Percentiles rank a stretch among this genome's conserved stretches.
Conservation (phyloP, 345 rosid genomes). For the Xanthoceras sorbifolium region DNA sequence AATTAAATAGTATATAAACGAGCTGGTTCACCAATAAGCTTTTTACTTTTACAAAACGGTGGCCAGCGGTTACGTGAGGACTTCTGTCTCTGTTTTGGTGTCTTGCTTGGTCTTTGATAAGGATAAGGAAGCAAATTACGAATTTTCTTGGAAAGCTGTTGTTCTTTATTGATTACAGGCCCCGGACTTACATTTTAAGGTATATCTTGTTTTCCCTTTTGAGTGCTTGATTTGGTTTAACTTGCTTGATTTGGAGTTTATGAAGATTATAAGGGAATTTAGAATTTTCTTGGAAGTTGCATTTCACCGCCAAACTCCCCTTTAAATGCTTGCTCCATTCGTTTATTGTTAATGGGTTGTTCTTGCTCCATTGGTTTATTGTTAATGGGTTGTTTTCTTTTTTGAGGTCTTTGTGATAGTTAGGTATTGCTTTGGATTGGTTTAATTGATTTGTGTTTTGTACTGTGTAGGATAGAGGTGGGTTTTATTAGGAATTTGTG, state of each 20-base stretch:
- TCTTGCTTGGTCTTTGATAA: background rate
- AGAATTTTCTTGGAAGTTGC: constrained; percentile 6
- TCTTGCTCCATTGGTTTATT: background rate
- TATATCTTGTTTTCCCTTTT: background rate
- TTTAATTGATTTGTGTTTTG: constrained; percentile 14
- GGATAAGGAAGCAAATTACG: background rate
- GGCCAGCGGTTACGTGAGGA: background rate
- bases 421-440: constrained; percentile 9
- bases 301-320: background rate
- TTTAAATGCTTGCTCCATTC: background rate
- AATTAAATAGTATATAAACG: background rate
- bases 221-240: background rate
- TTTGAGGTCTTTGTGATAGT: background rate
- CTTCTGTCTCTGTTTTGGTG: background rate
- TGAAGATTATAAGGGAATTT: background rate
- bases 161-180: background rate
- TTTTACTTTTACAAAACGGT: background rate
- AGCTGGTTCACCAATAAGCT: background rate
- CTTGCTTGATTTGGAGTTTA: background rate
- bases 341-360: background rate
- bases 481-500: constrained; percentile 12
- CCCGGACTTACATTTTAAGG: background rate
- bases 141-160: background rate
- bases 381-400: background rate
- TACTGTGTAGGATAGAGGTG: background rate